Base-by-base conservation (phyloP, 1,139 yeast species). In the Martiniozyma asiatica region DNA sequence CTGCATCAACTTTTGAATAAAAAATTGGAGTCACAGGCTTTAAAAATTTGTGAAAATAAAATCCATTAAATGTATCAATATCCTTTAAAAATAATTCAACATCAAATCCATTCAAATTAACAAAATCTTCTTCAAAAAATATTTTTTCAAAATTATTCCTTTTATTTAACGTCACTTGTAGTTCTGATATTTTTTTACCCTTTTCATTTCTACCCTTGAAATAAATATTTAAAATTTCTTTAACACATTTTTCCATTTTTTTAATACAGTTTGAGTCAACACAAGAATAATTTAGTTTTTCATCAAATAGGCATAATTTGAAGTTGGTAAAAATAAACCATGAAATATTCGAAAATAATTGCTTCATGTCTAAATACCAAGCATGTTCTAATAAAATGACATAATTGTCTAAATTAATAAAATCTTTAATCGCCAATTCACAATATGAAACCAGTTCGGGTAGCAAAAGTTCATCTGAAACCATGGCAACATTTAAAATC, bases 311-410 rank as follows among this genome's bases (percentile, higher is more conserved):
- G 15, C 81, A 49, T 5, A 71, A 50, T 24, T 76, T 85, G 37
- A 81, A 53, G 45, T 84, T 82, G 40, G 69, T 65, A 41, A 68
- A 73, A 11, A 82, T 61, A 40, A 68, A 80, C 73, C 82, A 74
- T 24, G 77, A 57, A 45, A 94, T 72, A 32, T 68, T 65, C 31
- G 63, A 59, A 36, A 72, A 62, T 20, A 85, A 50, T 41, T 74
- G 71, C 7, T 55, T 48, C 2, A 84, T 80, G 10, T 63, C 54
- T 33, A 66, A 57, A 22, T 55, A 44, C 25, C 63, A 64, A 0
- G 92, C 65, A 45, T 74, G 74, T 8, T 63, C 56, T 19, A 80
- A 47, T 11, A 84, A 47, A 3, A 63, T 41, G 22, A 73, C 56
- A 1, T 76, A 84, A 41, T 78, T 80, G 11, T 77, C 80, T 11